Evolutionary conservation across 176 grass and related monocot species (phyloP), one percentile per base, ranked within the genome.

Genomic region (Urochloa ruziziensis): DNA sequence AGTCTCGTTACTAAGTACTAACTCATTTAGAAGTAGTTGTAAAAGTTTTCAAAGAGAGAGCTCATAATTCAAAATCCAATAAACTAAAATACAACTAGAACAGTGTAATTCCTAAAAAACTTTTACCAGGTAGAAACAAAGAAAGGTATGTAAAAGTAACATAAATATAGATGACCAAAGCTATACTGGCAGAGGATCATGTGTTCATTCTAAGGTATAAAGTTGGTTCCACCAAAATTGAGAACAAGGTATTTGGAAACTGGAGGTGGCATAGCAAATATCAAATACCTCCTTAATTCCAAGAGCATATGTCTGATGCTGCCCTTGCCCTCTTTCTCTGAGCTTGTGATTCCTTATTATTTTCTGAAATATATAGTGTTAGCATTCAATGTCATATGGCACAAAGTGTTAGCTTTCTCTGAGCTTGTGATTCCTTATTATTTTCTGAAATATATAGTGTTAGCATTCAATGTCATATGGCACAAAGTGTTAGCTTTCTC

Each of bases 231-330:
- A 40, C n/a, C 44, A 81, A 49, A 43, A 75, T 2, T 86, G 2
- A 77, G 63, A 73, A 58, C 47, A 71, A 66, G 43, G 15, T 36
- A 81, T 23, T 44, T 28, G 54, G 44, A 78, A 85, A 62, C 13
- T 1, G 1, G 29, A 74, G 81, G 39, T 48, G 12, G 2, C 46
- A 60, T 19, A 75, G 7, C 18, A 27, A 68, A 48, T 62, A 52
- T 75, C 10, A 48, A 37, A 79, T 90, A 98, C 96, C 91, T 98
- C 96, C 56, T 98, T 98, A 79, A 98, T 98, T 34, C 96, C 96
- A 30, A 98, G 86, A 81, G 96, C 96, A 90, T 98, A 95, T 21
- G 96, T 98, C 81, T 98, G 96, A 77, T 98, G 96, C 80, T 95
- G 96, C 68, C 96, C 93, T 85, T 90, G 89, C 29, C 84, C 96